These are phyloP conservation scores for Starmerella floris DNA, from an alignment of 805 yeast genomes.

Conservation along the genomic window DNA sequence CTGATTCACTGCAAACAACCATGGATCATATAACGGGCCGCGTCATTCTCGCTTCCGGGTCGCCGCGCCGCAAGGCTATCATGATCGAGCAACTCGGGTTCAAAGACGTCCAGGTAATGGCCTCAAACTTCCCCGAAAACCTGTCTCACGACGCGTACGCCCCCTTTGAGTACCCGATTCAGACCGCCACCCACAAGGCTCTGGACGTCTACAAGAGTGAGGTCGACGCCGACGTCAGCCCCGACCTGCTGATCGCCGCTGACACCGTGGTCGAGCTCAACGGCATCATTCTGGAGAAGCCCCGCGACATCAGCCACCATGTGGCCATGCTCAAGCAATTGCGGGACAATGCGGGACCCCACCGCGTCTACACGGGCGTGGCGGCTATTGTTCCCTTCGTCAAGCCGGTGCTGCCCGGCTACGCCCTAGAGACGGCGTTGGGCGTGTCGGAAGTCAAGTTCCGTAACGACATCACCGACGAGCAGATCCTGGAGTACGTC, in stretches of 20 bases:
- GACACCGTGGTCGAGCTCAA: conserved; percentile 62
- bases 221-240: conserved; percentile 27
- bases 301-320: conserved; percentile 41
- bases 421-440: conserved; percentile 29
- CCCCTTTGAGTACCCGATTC: conserved; percentile 49
- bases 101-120: conserved; percentile 32
- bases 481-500: conserved; percentile 49
- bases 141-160: conserved; percentile 40
- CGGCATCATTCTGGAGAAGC: conserved; percentile 65
- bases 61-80: conserved; percentile 71
- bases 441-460: conserved; percentile 35
- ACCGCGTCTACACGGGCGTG: conserved; percentile 44
- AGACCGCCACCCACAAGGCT: conserved; percentile 60
- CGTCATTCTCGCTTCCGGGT: conserved; percentile 65
- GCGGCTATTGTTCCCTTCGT: conserved; percentile 34
- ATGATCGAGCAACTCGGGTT: conserved; percentile 36
- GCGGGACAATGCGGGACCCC: conserved; percentile 34
- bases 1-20: not conserved
- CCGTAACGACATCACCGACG: conserved; percentile 35
- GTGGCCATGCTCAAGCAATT: conserved; percentile 37
- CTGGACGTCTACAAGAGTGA: conserved; percentile 38
- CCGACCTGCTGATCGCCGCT: conserved; percentile 39
- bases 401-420: conserved; percentile 33
- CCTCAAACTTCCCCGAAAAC: conserved; percentile 67
- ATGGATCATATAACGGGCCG: conserved; percentile 13